phyloP scores from a whole-genome alignment of 2,329 filamentous ascomycete species.

The Neofusicoccum parvum region DNA sequence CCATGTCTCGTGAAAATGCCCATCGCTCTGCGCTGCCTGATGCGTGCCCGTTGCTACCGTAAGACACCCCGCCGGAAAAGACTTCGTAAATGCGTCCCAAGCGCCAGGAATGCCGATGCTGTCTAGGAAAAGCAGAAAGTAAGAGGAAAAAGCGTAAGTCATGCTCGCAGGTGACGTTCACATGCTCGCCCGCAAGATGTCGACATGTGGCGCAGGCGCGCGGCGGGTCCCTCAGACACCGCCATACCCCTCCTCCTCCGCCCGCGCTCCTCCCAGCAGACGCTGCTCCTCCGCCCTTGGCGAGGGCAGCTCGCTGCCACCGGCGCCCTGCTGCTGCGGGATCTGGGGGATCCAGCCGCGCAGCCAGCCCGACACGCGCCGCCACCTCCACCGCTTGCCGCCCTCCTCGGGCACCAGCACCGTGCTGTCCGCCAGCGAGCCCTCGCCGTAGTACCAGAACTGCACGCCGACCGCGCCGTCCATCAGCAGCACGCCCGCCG shows the following conservation, averaged over 20 bases:
- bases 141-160: background rate
- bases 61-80: background rate
- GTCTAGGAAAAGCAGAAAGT: background rate
- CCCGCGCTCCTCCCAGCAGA: slow-evolving; percentile 8
- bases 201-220: background rate
- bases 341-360: slow-evolving; percentile 61
- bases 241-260: slow-evolving; percentile 11
- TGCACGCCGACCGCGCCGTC: slow-evolving; percentile 66
- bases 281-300: slow-evolving; percentile 14
- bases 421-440: slow-evolving; percentile 46
- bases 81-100: background rate
- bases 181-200: background rate
- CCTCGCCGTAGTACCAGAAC: slow-evolving; percentile 61
- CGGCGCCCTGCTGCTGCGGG: background rate
- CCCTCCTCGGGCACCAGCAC: slow-evolving; percentile 44
- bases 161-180: background rate
- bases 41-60: background rate
- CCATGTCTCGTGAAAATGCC: slow-evolving; percentile 7
- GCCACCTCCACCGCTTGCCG: slow-evolving; percentile 54
- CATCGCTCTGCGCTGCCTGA: background rate
- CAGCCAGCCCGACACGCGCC: slow-evolving; percentile 65
- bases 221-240: slow-evolving; percentile 8
- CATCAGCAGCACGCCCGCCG: slow-evolving; percentile 64
- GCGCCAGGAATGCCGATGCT: slow-evolving; percentile 11
- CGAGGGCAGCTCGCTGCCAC: background rate